phyloP scores from a whole-genome alignment of 2,329 filamentous ascomycete species.

The Sclerotinia minor region DNA sequence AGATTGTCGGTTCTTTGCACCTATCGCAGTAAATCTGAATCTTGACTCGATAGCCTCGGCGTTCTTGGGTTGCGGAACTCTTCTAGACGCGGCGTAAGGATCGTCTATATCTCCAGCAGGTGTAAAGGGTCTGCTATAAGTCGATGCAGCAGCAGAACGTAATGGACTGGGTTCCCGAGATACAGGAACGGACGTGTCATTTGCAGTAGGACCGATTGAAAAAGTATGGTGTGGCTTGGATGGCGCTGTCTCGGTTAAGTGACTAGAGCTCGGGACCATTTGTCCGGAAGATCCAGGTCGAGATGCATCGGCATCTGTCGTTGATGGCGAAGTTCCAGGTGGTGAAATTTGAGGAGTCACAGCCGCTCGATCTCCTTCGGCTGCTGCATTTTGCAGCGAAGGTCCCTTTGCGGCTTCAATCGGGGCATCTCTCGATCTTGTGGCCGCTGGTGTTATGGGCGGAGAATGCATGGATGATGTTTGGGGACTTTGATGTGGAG shows the following conservation, averaged over 20 bases:
- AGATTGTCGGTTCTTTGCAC: conserved; percentile 67
- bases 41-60: conserved; percentile 71
- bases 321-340: conserved; percentile 51
- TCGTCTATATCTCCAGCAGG: conserved; percentile 79
- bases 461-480: conserved; percentile 78
- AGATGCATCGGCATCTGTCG: conserved; percentile 36
- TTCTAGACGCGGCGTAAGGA: conserved; percentile 80
- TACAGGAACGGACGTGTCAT: conserved; percentile 52
- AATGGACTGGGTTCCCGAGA: conserved; percentile 67
- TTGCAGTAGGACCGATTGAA: conserved; percentile 42
- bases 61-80: conserved; percentile 67
- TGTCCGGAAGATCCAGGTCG: conserved; percentile 42
- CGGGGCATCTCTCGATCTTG: conserved; percentile 55
- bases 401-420: conserved; percentile 40
- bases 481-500: conserved; percentile 66
- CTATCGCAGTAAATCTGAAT: conserved; percentile 71
- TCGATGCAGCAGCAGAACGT: conserved; percentile 59
- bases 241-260: conserved; percentile 30
- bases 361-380: conserved; percentile 47
- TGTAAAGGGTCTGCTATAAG: conserved; percentile 73
- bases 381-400: conserved; percentile 44
- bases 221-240: conserved; percentile 37
- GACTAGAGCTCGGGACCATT: conserved; percentile 33
- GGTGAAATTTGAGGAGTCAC: conserved; percentile 71
- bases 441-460: conserved; percentile 83